Evolutionary conservation across 106 monocot genomes (phyloP), one percentile per base, ranked within the genome.

Genomic region (Vanilla planifolia): DNA sequence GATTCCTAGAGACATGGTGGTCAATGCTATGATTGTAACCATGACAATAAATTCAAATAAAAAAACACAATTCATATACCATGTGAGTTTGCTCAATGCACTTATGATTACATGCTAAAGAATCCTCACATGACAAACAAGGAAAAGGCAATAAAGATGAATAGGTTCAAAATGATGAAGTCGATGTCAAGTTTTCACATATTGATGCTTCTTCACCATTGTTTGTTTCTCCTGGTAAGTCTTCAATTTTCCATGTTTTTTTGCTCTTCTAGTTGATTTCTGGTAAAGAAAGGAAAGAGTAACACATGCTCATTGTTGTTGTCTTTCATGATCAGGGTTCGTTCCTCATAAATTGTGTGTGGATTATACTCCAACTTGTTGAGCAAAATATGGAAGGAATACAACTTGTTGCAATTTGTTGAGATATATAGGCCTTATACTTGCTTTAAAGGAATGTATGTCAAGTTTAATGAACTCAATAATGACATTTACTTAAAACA

Each of bases 1-100:
- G 87, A 57, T 88, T 15, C 87, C 87, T 1, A 79, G 76, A 19
- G 87, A 88, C 51, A 70, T 82, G 82, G 87, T 82, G 36, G 78
- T 73, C 52, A 88, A 79, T 55, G 82, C 87, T 11, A 82, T 88
- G 87, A 82, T 88, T 14, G 60, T 58, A 10, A 52, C 79, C 16
- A 67, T 73, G 57, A 79, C 29, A 22, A 61, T 62, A 20, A 72
- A 82, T 23, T 59, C 69, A 23, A 66, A 70, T 2, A 63, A 78
- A 16, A 48, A 62, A 9, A 19, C 52, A 0, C 45, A 70, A 14
- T 40, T 52, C 50, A 70, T 88, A 43, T 88, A 82, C 68, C 82
- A 88, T 33, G 55, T 73, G 0, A 48, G 79, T 63, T 78, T 82
- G 55, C 53, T n/a, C 69, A 67, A 8, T 58, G 64, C n/a, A 40